Evolutionary conservation across 495 filamentous ascomycete species (phyloP).

Genomic region (Hypoxylon subgilvum): DNA sequence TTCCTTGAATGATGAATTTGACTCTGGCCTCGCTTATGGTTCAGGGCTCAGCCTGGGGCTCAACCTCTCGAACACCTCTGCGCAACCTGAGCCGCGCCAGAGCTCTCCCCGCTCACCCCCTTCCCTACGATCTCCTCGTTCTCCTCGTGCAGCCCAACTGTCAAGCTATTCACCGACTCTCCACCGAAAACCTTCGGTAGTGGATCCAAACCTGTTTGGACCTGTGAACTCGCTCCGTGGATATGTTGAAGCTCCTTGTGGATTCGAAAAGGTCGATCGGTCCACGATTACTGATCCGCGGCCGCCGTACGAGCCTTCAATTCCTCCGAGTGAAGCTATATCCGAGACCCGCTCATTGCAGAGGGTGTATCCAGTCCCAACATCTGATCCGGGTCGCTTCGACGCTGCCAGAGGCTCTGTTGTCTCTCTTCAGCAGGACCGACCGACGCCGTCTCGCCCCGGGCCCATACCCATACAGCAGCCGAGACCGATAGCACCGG

Average conservation of each 20-base stretch:
- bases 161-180: constrained; percentile 28
- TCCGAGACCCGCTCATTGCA: constrained; percentile 44
- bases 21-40: constrained; percentile 57
- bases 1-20: constrained; percentile 46
- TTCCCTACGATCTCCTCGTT: constrained; percentile 6
- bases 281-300: constrained; percentile 17
- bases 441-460: constrained; percentile 34
- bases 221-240: constrained; percentile 60
- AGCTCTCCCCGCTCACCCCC: constrained; percentile 36
- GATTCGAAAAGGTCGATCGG: constrained; percentile 49
- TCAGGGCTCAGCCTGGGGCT: constrained; percentile 37
- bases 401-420: constrained; percentile 60
- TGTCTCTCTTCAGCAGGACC: constrained; percentile 46
- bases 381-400: constrained; percentile 64
- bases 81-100: constrained; percentile 21
- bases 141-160: constrained; percentile 31
- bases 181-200: constrained; percentile 54
- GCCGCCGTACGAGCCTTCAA: constrained; percentile 26
- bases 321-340: constrained; percentile 32
- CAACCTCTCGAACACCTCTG: constrained; percentile 17
- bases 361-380: constrained; percentile 58
- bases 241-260: constrained; percentile 57
- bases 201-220: constrained; percentile 60
- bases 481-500: constrained; percentile 50
- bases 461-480: constrained; percentile 53